Conservation (phyloP, 257 asterid genomes). For the Ehretia macrophylla region DNA sequence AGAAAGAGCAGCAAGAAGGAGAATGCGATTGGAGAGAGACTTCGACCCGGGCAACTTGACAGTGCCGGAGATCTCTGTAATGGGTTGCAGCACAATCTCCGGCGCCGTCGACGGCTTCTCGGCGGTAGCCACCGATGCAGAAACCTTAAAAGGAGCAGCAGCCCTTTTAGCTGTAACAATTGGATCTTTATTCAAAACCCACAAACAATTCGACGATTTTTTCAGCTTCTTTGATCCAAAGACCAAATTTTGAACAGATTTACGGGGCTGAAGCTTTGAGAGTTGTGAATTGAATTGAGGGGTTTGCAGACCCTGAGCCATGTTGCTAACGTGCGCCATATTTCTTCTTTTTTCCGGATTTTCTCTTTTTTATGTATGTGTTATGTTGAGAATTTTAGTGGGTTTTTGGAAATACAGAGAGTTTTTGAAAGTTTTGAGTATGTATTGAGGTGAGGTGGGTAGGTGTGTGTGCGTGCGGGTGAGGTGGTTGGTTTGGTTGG, state of each 20-base stretch:
- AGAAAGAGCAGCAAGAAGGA: slow-evolving; percentile 94
- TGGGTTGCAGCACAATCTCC: slow-evolving; percentile 87
- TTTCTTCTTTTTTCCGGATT: not conserved
- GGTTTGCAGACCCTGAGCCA: slow-evolving; percentile 45
- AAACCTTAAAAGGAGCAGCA: slow-evolving; percentile 34
- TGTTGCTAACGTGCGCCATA: slow-evolving; percentile 46
- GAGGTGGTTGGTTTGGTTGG: not conserved
- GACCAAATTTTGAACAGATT: slow-evolving; percentile 39
- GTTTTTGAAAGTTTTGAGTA: not conserved
- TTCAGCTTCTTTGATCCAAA: slow-evolving; percentile 43
- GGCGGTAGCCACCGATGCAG: slow-evolving; percentile 67
- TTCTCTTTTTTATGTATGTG: not conserved
- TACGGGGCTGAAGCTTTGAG: slow-evolving; percentile 27
- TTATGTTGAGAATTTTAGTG: not conserved
- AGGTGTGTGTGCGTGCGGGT: not conserved
- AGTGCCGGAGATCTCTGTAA: slow-evolving; percentile 78
- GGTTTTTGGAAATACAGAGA: not conserved
- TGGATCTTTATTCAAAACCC: slow-evolving; percentile 44
- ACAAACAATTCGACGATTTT: slow-evolving; percentile 33
- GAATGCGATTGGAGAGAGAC: slow-evolving; percentile 92
- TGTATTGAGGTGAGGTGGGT: slow-evolving; percentile 4
- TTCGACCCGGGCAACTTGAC: slow-evolving; percentile 98
- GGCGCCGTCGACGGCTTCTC: slow-evolving; percentile 74
- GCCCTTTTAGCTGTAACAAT: slow-evolving; percentile 29
- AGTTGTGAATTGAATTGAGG: slow-evolving; percentile 38